Base-by-base conservation (phyloP, 805 yeast species). In the Barnettozyma siamensis region DNA sequence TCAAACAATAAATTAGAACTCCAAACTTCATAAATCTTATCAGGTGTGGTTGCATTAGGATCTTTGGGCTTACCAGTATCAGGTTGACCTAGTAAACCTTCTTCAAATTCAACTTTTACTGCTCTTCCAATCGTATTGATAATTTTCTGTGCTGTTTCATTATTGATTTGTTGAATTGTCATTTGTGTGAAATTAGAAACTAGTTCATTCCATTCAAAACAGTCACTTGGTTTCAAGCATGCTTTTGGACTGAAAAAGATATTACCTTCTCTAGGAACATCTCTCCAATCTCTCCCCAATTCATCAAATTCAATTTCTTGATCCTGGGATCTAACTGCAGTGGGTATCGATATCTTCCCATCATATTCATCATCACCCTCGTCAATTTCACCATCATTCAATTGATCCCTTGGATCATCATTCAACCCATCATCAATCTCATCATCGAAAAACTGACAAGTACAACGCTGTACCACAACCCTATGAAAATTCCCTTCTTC, bases 221-320 rank as follows among this genome's bases (percentile, higher is more conserved):
- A 46, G 11, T 41, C 43, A 2, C 39, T 13, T 12, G 45, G 47
- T 34, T 45, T 40, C 13, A 55, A 35, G 23, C 24, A 27, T 5
- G 51, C 45, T 2, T 43, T 40, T 2, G 57, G 37, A 31, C 53
- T 57, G 48, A 54, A 63, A 29, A 62, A 59, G 11, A 62, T 58
- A 53, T 83, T 83, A 1, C 65, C 65, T 3, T 77, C 85, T 37
- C 88, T 63, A 3, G 85, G 83, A 11, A 80, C 66, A 57, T 81
- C 88, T 50, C 88, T 63, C 86, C 88, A 80, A 60, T 83, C 88
- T 28, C 75, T 65, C 0, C 86, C 87, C 35, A 67, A 57, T 21
- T 74, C 71, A 55, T 79, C 86, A 55, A 76, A 73, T 37, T 75
- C 78, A 30, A 75, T 61, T 7, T 38, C 38, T 18, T 51, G 53